Percentiles rank a stretch among this genome's conserved stretches.
These are phyloP conservation scores for Dalbergia cultrata DNA, from an alignment of 306 rosid species.

Conservation along the genomic window DNA sequence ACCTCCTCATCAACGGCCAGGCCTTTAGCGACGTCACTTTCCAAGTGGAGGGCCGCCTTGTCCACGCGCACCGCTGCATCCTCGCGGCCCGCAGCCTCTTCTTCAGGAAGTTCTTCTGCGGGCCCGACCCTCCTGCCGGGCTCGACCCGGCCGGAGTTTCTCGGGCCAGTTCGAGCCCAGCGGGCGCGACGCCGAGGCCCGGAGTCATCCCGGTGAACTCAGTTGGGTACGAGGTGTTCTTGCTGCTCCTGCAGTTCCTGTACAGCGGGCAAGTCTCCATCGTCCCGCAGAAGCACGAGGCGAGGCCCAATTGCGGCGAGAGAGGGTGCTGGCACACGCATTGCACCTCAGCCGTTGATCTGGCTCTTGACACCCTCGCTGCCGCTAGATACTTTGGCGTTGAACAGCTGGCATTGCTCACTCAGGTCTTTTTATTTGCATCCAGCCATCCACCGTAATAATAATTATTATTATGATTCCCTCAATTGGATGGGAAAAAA, in stretches of 20 bases:
- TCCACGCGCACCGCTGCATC: constrained; percentile 97
- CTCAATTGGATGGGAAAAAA: neutral
- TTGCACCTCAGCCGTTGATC: constrained; percentile 99
- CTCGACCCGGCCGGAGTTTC: constrained; percentile 56
- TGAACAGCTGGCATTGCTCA: constrained; percentile 96
- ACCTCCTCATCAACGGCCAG: constrained; percentile 94
- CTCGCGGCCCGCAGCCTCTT: constrained; percentile 88
- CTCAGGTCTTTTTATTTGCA: constrained; percentile 68
- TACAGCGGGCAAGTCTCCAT: constrained; percentile 97
- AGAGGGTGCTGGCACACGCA: constrained; percentile 99
- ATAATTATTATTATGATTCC: neutral
- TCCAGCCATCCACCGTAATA: too few relatives aligned
- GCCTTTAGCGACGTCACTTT: constrained; percentile 99
- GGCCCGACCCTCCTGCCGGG: constrained; percentile 72
- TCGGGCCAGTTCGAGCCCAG: neutral
- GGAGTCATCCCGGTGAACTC: constrained; percentile 92
- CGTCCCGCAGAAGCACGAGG: constrained; percentile 95
- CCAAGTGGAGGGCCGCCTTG: constrained; percentile 94
- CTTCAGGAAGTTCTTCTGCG: constrained; percentile 96
- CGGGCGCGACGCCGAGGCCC: constrained; percentile 21
- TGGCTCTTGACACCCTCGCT: constrained; percentile 91
- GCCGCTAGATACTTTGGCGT: constrained; percentile 98
- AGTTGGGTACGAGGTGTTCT: constrained; percentile 92
- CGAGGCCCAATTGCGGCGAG: constrained; percentile 94
- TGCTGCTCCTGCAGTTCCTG: constrained; percentile 83